A percentile compares a stretch with the other conserved stretches of the same genome.
phyloP scores from a whole-genome alignment of 2,329 filamentous ascomycete genomes.

The Magnaporthiopsis poae region DNA sequence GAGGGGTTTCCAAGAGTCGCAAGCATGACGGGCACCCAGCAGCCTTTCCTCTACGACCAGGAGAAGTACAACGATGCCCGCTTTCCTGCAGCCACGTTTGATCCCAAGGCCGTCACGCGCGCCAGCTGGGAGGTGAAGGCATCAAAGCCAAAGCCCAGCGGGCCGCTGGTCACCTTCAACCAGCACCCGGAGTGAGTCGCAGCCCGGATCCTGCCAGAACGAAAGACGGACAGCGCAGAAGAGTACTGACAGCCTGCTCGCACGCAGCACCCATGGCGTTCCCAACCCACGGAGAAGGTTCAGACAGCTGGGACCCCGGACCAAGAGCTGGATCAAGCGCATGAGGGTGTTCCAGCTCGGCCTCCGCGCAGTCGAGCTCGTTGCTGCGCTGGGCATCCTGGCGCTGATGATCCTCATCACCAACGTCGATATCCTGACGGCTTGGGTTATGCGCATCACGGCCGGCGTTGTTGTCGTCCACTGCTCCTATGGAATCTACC shows the following conservation, averaged over 20 bases:
- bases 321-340: slow-evolving; percentile 62
- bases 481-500: slow-evolving; percentile 69
- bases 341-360: slow-evolving; percentile 59
- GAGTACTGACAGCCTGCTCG: slow-evolving; percentile 8
- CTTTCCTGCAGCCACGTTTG: slow-evolving; percentile 53
- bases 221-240: neutral
- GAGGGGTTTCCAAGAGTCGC: neutral
- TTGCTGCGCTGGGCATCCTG: slow-evolving; percentile 62
- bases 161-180: slow-evolving; percentile 74
- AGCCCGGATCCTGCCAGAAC: neutral
- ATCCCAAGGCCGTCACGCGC: slow-evolving; percentile 76
- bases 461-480: slow-evolving; percentile 65
- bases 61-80: slow-evolving; percentile 39
- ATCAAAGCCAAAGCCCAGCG: slow-evolving; percentile 49
- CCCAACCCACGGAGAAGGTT: slow-evolving; percentile 52
- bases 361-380: slow-evolving; percentile 56
- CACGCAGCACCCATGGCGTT: slow-evolving; percentile 50
- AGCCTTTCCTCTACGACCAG: slow-evolving; percentile 64
- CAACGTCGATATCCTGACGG: slow-evolving; percentile 51
- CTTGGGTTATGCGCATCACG: slow-evolving; percentile 68
- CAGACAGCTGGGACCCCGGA: slow-evolving; percentile 57
- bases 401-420: slow-evolving; percentile 69
- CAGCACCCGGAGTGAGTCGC: slow-evolving; percentile 68
- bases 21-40: slow-evolving; percentile 25
- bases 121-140: slow-evolving; percentile 61